phyloP scores from a whole-genome alignment of 495 filamentous ascomycete species.

The Penicillium angulare region DNA sequence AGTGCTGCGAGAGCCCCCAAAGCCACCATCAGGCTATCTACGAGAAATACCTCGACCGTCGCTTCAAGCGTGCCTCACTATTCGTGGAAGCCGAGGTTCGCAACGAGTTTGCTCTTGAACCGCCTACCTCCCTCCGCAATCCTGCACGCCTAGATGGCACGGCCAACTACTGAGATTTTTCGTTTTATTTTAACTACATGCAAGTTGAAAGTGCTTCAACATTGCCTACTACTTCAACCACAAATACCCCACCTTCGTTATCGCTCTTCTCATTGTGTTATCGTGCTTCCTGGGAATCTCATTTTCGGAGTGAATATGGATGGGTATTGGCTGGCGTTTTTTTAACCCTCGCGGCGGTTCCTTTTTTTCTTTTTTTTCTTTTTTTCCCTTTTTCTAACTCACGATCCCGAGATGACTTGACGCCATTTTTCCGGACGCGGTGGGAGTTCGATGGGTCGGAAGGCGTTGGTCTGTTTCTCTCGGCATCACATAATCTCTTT shows the following conservation, averaged over 20 bases:
- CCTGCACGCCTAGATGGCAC: conserved; percentile 14
- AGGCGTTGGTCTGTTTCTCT: conserved; percentile 22
- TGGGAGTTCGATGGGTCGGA: conserved; percentile 12
- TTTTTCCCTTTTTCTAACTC: conserved; percentile 14
- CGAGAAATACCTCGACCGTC: conserved; percentile 84
- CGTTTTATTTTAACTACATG: background rate
- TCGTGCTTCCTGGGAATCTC: conserved; percentile 17
- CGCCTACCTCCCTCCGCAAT: conserved; percentile 17
- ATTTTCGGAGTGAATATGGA: conserved; percentile 19
- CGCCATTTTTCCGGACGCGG: conserved; percentile 21
- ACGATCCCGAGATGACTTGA: conserved; percentile 26
- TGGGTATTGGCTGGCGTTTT: conserved; percentile 26
- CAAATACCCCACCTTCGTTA: conserved; percentile 9
- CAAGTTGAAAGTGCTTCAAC: conserved; percentile 3
- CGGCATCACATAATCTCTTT: conserved; percentile 20
- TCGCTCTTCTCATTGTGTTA: conserved; percentile 8
- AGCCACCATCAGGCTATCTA: conserved; percentile 84
- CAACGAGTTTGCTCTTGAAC: conserved; percentile 48
- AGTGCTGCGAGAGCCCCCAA: conserved; percentile 79
- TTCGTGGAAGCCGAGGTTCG: conserved; percentile 74
- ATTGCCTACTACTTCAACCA: conserved; percentile 1
- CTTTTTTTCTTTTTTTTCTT: conserved; percentile 16
- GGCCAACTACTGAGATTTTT: conserved; percentile 21
- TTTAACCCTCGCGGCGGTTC: conserved; percentile 6
- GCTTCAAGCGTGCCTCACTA: conserved; percentile 77